Base-by-base conservation (phyloP, 1,284 basidiomycete genomes). In the Irpex lacteus region DNA sequence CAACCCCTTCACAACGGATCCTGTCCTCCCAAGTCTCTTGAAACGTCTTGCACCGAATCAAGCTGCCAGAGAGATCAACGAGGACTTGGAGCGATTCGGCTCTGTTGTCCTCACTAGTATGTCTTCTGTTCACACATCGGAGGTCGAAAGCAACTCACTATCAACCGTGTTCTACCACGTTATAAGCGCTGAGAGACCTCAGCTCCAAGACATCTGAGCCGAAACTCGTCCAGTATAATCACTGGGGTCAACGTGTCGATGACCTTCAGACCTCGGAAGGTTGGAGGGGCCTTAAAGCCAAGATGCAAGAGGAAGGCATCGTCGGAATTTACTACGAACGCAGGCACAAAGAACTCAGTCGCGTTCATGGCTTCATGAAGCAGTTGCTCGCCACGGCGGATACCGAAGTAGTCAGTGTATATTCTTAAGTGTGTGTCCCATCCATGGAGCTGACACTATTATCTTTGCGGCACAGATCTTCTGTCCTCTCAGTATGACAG, bases 401-500 rank as follows among this genome's bases (percentile, higher is more conserved):
- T 70, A 79, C 81, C 6, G 85, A 89, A 67, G 82, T 83, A 73
- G 88, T 90, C 63, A 59, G 81, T 75, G 9, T 53, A 18, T 53
- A 38, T 15, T 50, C 18, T 7, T 34, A 19, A 36, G 59, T 50
- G 64, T 13, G 54, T 9, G 4, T 2, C 44, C 9, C 44, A 18
- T 34, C 21, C 36, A 6, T 32, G 38, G 13, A 15, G 38, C 37
- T 19, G 26, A 3, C 18, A 3, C 19, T 13, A 26, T 26, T 26
- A 3, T 26, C 50, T 52, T 2, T 21, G 3, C 50, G 50, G 50
- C 18, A 60, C 40, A 90, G 86, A 78, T 87, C 8, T 83, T 86
- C 63, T 92, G 90, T 65, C 90, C 90, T 1, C 75, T 91, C 67
- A 86, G 85, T 52, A 93, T 93, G 91, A 90, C 90, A 0, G 91